Base-by-base conservation (phyloP, 805 yeast species). In the Metschnikowia reukaufii region DNA sequence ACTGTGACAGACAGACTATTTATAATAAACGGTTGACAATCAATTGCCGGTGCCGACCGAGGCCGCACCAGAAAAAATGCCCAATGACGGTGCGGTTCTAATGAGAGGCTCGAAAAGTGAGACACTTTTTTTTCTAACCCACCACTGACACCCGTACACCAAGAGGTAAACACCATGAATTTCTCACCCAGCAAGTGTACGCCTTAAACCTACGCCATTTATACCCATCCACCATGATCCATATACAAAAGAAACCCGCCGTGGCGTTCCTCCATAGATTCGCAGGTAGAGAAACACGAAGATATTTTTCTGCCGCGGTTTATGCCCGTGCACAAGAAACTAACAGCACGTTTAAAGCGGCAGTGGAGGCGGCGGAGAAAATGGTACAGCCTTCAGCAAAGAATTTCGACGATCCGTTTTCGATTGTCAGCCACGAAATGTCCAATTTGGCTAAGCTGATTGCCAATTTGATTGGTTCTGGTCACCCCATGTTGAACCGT, bases 351-450 rank as follows among this genome's bases (percentile, higher is more conserved):
- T 72, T 70, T 52, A 55, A 58, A 36, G 68, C 88, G 1, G 94
- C 92, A 2, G 71, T 87, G 39, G 81, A 80, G 49, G 73, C 90
- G 2, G 94, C 89, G 1, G 88, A 86, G 53, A 82, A 78, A 55
- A 66, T 87, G 57, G 92, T 87, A 13, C 85, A 85, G 43, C 54
- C 59, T 12, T 57, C 74, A 18, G 49, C 73, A 32, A 54, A 66
- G 37, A 69, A 76, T 51, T 70, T 84, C 53, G 76, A 77, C 47
- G 97, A 94, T 65, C 99, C 99, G 8, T 81, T 94, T 51, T 83
- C 95, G 15, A 78, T 92, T 39, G 99, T 94, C 13, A 84, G 96
- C 34, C 85, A 85, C 56, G 99, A 92, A 61, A 92, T 92, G 99
- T 83, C 90, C 18, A 82, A 81, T 30, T 68, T 92, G 59, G 97